A percentile compares a stretch with the other conserved stretches of the same genome.
phyloP scores from a whole-genome alignment of 768 basidiomycete species.

The Scleroderma bovista region DNA sequence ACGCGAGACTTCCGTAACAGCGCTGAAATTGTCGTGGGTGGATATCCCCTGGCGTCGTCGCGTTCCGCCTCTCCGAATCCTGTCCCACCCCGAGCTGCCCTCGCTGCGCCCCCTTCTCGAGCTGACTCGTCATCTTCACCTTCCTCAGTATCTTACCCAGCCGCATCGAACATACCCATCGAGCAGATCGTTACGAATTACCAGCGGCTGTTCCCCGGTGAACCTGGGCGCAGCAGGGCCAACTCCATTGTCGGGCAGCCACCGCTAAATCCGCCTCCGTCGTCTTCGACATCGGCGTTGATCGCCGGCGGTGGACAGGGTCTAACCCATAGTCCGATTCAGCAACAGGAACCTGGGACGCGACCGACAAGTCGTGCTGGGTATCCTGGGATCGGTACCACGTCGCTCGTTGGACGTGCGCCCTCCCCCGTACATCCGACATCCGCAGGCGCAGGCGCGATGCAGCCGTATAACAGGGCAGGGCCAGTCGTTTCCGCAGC shows the following conservation, averaged over 20 bases:
- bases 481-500: conserved; percentile 3
- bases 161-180: conserved; percentile 49
- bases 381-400: conserved; percentile 80
- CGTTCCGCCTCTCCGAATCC: conserved; percentile 69
- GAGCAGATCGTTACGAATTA: conserved; percentile 75
- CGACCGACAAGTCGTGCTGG: conserved; percentile 59
- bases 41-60: conserved; percentile 59
- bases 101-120: conserved; percentile 59
- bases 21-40: conserved; percentile 75
- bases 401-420: conserved; percentile 36
- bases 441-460: neutral
- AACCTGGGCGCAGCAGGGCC: conserved; percentile 49
- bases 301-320: neutral
- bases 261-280: conserved; percentile 10
- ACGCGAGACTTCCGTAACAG: conserved; percentile 65
- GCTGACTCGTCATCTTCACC: conserved; percentile 9
- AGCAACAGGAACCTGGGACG: conserved; percentile 35
- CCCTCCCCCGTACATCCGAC: neutral
- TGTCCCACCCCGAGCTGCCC: conserved; percentile 53
- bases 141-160: conserved; percentile 19
- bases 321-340: conserved; percentile 10
- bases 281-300: neutral
- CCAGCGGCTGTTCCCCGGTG: conserved; percentile 83
- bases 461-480: neutral
- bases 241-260: conserved; percentile 40